Base-by-base conservation (phyloP, 305 asterid genomes). In the Plantago coronopus region DNA sequence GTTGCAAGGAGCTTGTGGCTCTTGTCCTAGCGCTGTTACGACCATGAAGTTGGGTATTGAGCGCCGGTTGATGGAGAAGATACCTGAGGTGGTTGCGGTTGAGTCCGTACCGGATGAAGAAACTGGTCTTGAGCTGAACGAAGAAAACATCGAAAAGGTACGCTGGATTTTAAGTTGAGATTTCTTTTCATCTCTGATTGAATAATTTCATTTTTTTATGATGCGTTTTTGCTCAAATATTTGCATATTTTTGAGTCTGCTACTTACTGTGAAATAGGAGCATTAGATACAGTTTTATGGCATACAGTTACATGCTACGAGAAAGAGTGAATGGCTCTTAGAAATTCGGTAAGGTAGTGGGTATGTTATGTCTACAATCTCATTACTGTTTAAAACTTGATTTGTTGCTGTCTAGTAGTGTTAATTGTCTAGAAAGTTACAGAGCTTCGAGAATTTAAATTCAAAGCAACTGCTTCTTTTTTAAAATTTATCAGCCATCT, bases 21-120 rank as follows among this genome's bases (percentile, higher is more conserved):
- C 99, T 27, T 89, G 99, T 67, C 99, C 99, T 5, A 94, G 97
- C 68, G 66, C 99, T 56, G 82, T 76, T 44, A 68, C 69, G 68
- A 94, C 99, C 0, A 85, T 94, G 99, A 94, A 94, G 71, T 49
- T 94, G 91, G 97, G 97, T 47, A 89, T 94, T 69, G 99, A 93
- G 77, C 93, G 89, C 14, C 90, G 93, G 45, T 72, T 85, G 48
- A 85, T 89, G 95, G 99, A 94, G 66, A 94, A 82, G 83, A 80
- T 94, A 51, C 99, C 99, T 48, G 91, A 81, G 73, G 79, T 94
- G 54, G 86, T 85, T 72, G 93, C 96, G 11, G 97, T 94, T 74
- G 99, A 94, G 80, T 62, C 99, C 44, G 70, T 93, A 56, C 85
- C 96, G 19, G 99, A 93, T 73, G 93, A 87, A 77, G 97, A 93